These are phyloP conservation scores for Aspergillus funiculosus DNA, from an alignment of 495 filamentous ascomycete species.

Conservation along the genomic window DNA sequence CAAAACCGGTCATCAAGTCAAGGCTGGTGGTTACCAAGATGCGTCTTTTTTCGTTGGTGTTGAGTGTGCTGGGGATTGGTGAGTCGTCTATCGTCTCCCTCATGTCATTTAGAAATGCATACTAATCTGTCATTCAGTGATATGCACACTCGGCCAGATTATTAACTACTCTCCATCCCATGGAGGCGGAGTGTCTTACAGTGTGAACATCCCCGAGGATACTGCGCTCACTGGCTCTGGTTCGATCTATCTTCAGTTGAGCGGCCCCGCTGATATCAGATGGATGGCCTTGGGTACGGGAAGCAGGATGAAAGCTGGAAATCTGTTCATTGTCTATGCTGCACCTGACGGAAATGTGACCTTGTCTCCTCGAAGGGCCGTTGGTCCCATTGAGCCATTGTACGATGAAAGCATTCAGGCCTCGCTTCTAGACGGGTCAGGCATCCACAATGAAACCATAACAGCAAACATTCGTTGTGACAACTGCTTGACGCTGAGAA, in stretches of 20 bases:
- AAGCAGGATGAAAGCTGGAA: conserved; percentile 48
- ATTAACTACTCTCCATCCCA: conserved; percentile 17
- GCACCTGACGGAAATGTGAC: conserved; percentile 53
- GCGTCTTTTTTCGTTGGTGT: not conserved
- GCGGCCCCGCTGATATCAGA: conserved; percentile 47
- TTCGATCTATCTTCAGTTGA: conserved; percentile 54
- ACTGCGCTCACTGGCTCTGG: conserved; percentile 15
- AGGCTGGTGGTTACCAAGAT: not conserved
- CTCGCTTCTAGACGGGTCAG: conserved; percentile 54
- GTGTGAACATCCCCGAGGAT: conserved; percentile 21
- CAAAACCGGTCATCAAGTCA: too few species aligned
- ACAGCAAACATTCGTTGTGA: conserved; percentile 54
- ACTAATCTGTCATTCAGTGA: conserved; percentile 6
- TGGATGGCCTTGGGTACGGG: conserved; percentile 62
- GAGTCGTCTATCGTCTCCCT: not conserved
- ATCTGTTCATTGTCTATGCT: conserved; percentile 61
- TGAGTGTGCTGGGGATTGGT: conserved; percentile 4
- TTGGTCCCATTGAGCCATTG: conserved; percentile 43
- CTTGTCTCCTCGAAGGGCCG: conserved; percentile 48
- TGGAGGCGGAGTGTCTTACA: conserved; percentile 19
- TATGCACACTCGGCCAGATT: conserved; percentile 12
- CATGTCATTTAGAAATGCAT: too few species aligned
- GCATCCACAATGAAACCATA: conserved; percentile 46
- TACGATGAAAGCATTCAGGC: conserved; percentile 41
- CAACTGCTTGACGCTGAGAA: conserved; percentile 49